Percentiles rank a stretch among this genome's conserved stretches.
phyloP scores from a whole-genome alignment of 2,329 filamentous ascomycete species.

The Ambrosiella beaveri region DNA sequence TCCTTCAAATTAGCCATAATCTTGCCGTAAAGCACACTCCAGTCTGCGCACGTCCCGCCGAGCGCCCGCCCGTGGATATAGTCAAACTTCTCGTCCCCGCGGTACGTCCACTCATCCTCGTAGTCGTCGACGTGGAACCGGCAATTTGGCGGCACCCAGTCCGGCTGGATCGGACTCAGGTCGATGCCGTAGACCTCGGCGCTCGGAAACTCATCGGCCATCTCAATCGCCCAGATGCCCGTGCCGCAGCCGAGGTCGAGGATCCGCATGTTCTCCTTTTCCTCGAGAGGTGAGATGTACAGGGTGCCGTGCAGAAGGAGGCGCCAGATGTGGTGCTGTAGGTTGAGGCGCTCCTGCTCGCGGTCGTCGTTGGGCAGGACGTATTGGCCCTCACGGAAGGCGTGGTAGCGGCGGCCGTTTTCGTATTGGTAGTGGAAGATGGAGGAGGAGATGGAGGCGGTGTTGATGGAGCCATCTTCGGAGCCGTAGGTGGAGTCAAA shows the following conservation, averaged over 20 bases:
- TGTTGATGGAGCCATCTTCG: slow-evolving; percentile 19
- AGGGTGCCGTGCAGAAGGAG: slow-evolving; percentile 27
- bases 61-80: slow-evolving; percentile 17
- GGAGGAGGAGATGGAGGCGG: slow-evolving; percentile 24
- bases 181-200: slow-evolving; percentile 31
- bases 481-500: slow-evolving; percentile 22
- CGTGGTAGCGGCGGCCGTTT: slow-evolving; percentile 32
- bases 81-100: slow-evolving; percentile 23
- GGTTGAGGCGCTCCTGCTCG: slow-evolving; percentile 37
- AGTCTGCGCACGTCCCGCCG: slow-evolving; percentile 19
- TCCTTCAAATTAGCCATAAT: slow-evolving; percentile 19
- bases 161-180: slow-evolving; percentile 40
- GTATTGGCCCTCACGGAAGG: slow-evolving; percentile 28
- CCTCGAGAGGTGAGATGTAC: slow-evolving; percentile 27
- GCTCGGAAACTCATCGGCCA: slow-evolving; percentile 30
- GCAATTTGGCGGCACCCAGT: slow-evolving; percentile 42
- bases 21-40: slow-evolving; percentile 19
- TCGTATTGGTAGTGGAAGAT: slow-evolving; percentile 28
- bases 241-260: slow-evolving; percentile 44
- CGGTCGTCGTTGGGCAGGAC: slow-evolving; percentile 33
- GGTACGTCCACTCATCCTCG: slow-evolving; percentile 30
- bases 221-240: slow-evolving; percentile 32
- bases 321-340: slow-evolving; percentile 37
- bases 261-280: slow-evolving; percentile 22
- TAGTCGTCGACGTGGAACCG: slow-evolving; percentile 50